Evolutionary conservation across 129 eudicot species (phyloP), one percentile per base, ranked within the genome.

Genomic region (Glebionis coronaria): DNA sequence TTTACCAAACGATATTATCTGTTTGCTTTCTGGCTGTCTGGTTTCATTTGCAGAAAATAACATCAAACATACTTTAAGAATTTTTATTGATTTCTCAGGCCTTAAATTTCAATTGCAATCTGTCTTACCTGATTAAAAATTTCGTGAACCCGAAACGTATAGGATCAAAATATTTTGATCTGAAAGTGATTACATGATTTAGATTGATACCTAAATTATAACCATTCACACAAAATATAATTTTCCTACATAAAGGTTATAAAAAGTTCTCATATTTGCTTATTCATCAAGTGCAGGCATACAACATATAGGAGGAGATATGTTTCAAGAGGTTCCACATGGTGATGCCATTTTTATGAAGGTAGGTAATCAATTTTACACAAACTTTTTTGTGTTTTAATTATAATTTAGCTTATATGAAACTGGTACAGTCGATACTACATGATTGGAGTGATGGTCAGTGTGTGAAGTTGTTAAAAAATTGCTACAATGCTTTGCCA

Each of bases 331-430:
- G 14, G 80, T 87, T 70, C 90, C 87, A 1, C 35, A 56, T 27
- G 83, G 73, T 13, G 87, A 84, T 54, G 85, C 79, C 21, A 77
- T 84, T 8, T 78, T 87, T 16, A 81, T 87, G 87, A 87, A 83
- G 90, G 90, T n/a, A n/a, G n/a, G n/a, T 83, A 42, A 52, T 4
- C 46, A 19, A 3, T 3, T 46, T 18, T 12, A 25, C 44, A 15
- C 19, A 11, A 21, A 0, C n/a, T 0, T 69, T 11, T n/a, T 38
- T 5, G 23, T 18, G 13, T n/a, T 40, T 8, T 42, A 7, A 5
- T 14, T 40, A 21, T 2, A 49, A 50, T 35, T 7, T 0, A 13
- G 61, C 6, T 50, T 50, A 18, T 19, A 19, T 18, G 61, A 12
- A 50, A 35, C 42, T 35, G 9, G 15, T 0, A 28, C 12, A 31